Percentiles rank a stretch among this genome's conserved stretches.
phyloP scores from a whole-genome alignment of 1,284 basidiomycete species.

The Athelia psychrophila region DNA sequence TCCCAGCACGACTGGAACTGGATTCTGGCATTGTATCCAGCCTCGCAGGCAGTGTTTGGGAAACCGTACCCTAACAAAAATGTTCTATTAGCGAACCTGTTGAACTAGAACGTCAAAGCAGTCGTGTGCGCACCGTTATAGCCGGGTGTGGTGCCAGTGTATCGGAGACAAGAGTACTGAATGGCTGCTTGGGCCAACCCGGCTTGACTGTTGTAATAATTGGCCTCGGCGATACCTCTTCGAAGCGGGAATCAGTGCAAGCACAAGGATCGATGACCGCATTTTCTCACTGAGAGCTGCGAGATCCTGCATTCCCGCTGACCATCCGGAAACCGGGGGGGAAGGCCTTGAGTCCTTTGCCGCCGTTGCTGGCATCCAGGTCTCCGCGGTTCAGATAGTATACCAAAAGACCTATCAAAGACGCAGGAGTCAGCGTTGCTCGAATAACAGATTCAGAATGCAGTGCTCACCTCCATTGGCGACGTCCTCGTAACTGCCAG shows the following conservation, averaged over 20 bases:
- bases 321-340: conserved; percentile 44
- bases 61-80: conserved; percentile 22
- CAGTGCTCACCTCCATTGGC: conserved; percentile 28
- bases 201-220: conserved; percentile 27
- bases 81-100: not conserved
- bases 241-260: no score
- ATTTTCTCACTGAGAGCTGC: conserved; percentile 31
- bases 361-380: conserved; percentile 32
- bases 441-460: no score
- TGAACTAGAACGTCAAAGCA: no score
- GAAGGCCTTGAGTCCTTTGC: conserved; percentile 38
- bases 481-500: conserved; percentile 31
- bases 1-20: conserved; percentile 51
- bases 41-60: conserved; percentile 41
- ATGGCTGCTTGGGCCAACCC: conserved; percentile 40
- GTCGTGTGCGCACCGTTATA: conserved; percentile 22
- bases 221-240: conserved; percentile 11
- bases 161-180: conserved; percentile 39
- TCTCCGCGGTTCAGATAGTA: conserved; percentile 42
- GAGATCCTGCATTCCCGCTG: conserved; percentile 33
- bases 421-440: no score
- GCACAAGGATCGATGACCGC: no score
- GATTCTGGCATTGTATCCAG: conserved; percentile 32
- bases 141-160: conserved; percentile 19
- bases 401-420: conserved; percentile 30